Conservation (phyloP, 2,329 filamentous ascomycete genomes). For the Taxawa tesnikishii region DNA sequence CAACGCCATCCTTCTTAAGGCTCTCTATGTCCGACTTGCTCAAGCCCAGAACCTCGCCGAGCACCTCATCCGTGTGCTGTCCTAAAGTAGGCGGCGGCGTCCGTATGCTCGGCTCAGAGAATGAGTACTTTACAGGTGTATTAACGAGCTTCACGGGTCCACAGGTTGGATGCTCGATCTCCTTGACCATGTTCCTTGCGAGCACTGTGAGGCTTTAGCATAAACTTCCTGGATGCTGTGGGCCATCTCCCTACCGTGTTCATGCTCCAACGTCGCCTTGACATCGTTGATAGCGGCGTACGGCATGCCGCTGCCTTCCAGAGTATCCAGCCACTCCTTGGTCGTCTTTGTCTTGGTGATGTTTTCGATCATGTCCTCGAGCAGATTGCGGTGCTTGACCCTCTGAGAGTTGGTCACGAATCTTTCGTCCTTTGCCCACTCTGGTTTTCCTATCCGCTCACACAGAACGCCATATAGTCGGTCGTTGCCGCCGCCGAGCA, state of each 20-base stretch:
- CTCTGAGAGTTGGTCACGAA: constrained; percentile 48
- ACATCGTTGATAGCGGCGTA: constrained; percentile 94
- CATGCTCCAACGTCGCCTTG: constrained; percentile 68
- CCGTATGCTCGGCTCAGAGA: constrained; percentile 63
- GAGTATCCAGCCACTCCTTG: constrained; percentile 70
- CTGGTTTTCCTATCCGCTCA: constrained; percentile 42
- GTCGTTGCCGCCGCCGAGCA: constrained; percentile 54
- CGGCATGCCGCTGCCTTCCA: constrained; percentile 87
- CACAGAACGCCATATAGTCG: constrained; percentile 48
- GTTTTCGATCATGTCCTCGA: constrained; percentile 69
- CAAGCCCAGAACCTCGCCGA: constrained; percentile 52
- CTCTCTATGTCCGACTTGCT: constrained; percentile 44
- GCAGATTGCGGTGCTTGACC: constrained; percentile 56
- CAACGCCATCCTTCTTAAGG: constrained; percentile 54
- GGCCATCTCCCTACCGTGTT: constrained; percentile 50
- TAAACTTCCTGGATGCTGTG: neutral
- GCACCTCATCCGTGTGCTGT: constrained; percentile 72
- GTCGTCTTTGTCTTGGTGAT: constrained; percentile 69
- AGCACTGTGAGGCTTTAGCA: constrained; percentile 31
- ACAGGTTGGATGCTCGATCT: constrained; percentile 71
- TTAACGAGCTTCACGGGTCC: constrained; percentile 84
- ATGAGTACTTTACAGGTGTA: constrained; percentile 87
- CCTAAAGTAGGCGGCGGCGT: constrained; percentile 74
- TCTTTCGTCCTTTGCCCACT: constrained; percentile 44
- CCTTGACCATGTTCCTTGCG: constrained; percentile 79